phyloP scores from a whole-genome alignment of 306 rosid species.

The Adenanthera pavonina region DNA sequence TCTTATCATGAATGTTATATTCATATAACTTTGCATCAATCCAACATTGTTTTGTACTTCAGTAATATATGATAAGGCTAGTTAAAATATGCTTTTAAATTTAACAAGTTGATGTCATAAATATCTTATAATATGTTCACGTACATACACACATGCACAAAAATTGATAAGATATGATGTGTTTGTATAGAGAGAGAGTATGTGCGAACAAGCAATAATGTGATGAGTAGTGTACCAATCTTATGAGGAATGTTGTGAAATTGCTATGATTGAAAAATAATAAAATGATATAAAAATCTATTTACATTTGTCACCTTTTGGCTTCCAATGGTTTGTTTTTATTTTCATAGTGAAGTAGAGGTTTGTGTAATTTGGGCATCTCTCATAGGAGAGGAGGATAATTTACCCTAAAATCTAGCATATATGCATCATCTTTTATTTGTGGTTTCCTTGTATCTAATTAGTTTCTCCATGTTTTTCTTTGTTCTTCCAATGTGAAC shows the following conservation, averaged over 20 bases:
- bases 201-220: neutral
- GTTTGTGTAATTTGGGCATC: neutral
- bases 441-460: constrained; percentile 13
- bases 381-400: neutral
- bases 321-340: neutral
- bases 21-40: neutral
- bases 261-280: neutral
- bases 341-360: neutral
- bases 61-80: neutral
- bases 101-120: neutral
- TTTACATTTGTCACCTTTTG: neutral
- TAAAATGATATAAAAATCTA: neutral
- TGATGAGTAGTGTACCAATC: neutral
- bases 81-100: neutral
- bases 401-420: neutral
- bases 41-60: constrained; percentile 2
- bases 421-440: neutral
- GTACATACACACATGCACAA: neutral
- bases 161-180: neutral
- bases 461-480: constrained; percentile 32
- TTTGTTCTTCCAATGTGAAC: constrained; percentile 28
- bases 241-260: no score
- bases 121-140: neutral
- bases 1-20: neutral
- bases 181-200: no score